Evolutionary conservation across 1,284 basidiomycete genomes (phyloP), one percentile per base, ranked within the genome.

Genomic region (Cutaneotrichosporon arboriforme): DNA sequence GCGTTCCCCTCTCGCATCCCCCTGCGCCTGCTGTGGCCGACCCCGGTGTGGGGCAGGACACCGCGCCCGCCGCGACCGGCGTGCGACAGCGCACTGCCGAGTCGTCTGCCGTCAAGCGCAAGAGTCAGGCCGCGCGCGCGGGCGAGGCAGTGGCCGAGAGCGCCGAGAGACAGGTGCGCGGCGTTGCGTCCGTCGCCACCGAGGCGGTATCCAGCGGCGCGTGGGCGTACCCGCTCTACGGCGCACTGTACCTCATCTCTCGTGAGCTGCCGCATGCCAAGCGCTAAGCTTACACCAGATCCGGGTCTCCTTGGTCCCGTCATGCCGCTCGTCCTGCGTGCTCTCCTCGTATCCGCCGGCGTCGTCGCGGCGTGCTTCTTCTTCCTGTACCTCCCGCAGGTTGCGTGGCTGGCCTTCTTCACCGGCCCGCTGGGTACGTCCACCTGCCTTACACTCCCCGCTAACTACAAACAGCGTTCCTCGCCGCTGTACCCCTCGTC

Each of bases 301-400:
- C 76, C 77, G 1, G 57, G 62, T 3, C 67, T 79, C 9, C 58
- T 75, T 38, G 60, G 62, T 20, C 74, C 76, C 5, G 65, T 78
- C 22, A 49, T 75, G 14, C 74, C 76, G 3, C 59, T 71, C 14
- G 56, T 78, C 12, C 39, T 74, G 53, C 69, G 70, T 44, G 70
- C 69, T 1, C 54, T 69, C 4, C 46, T 64, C n/a, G 54, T 75
- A 45, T 69, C 67, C 9, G 71, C 77, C 21, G 70, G 54, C 10
- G 67, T 75, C 26, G 75, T 84, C 51, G 69, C 66, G 15, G 74
- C 69, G 17, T 74, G 85, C 62, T 83, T 84, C 67, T 70, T 81
- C 62, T 80, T 86, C 71, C 81, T 83, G 38, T 87, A 84, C 70
- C 66, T 86, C 14, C 85, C 85, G 1, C 84, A 85, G 68, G 81